These are phyloP conservation scores for Trichoderma hamatum DNA, from an alignment of 2,329 filamentous ascomycete species.

Conservation along the genomic window DNA sequence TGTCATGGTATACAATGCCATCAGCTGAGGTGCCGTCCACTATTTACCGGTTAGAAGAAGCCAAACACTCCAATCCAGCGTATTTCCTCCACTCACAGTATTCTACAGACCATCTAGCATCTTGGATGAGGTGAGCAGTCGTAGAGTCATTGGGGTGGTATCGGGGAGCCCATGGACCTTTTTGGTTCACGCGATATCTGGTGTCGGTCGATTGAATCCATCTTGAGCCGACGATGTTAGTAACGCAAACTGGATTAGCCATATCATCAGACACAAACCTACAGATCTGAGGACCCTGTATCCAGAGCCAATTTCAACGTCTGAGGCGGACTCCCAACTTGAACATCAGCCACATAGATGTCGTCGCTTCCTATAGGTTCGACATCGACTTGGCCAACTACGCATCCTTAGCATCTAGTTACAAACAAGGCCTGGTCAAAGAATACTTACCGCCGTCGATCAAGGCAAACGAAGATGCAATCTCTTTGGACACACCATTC, in stretches of 20 bases:
- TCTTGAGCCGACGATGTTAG: constrained; percentile 37
- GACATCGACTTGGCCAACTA: constrained; percentile 38
- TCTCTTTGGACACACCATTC: constrained; percentile 30
- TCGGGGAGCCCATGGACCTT: constrained; percentile 43
- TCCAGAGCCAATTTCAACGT: constrained; percentile 53
- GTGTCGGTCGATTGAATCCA: constrained; percentile 59
- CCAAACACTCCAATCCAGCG: neutral
- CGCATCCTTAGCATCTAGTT: neutral
- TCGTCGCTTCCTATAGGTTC: constrained; percentile 46
- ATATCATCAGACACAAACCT: constrained; percentile 45
- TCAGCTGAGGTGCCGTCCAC: constrained; percentile 50
- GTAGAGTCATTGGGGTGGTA: constrained; percentile 52
- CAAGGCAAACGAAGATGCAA: constrained; percentile 35
- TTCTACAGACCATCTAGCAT: constrained; percentile 52
- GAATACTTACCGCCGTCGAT: constrained; percentile 35
- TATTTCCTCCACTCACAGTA: constrained; percentile 48
- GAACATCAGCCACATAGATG: constrained; percentile 48
- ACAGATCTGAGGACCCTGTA: constrained; percentile 63
- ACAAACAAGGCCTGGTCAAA: neutral
- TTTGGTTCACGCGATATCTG: constrained; percentile 38
- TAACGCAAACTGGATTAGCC: neutral
- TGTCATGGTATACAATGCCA: constrained; percentile 56
- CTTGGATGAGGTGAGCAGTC: constrained; percentile 46
- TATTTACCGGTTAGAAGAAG: constrained; percentile 29
- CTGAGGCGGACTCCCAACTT: constrained; percentile 54